phyloP scores from a whole-genome alignment of 805 yeast species.

The Sungouiella blattae region DNA sequence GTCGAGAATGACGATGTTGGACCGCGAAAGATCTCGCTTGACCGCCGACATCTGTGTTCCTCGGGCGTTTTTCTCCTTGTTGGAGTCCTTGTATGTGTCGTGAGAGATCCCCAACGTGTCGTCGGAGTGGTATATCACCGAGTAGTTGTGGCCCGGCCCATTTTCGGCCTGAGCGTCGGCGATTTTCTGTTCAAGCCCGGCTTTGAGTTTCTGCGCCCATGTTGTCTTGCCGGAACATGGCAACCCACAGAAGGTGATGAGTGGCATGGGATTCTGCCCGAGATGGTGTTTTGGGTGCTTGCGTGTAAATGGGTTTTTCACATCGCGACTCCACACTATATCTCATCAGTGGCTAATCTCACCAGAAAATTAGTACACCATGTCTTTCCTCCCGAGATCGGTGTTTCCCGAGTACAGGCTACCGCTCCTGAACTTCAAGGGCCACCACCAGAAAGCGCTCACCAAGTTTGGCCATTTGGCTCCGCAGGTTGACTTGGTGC shows the following conservation, averaged over 20 bases:
- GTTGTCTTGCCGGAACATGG: constrained; percentile 85
- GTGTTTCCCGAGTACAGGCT: constrained; percentile 73
- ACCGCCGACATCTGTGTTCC: constrained; percentile 88
- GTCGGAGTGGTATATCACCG: constrained; percentile 71
- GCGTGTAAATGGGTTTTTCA: constrained; percentile 1
- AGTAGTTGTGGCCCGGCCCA: constrained; percentile 52
- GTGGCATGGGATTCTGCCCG: constrained; percentile 61
- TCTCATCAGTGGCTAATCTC: too few relatives aligned
- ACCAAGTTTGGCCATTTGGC: constrained; percentile 61
- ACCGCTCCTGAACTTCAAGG: constrained; percentile 75
- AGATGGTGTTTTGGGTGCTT: too few relatives aligned
- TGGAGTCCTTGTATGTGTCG: constrained; percentile 64
- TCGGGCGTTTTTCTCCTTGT: constrained; percentile 74
- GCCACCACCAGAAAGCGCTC: constrained; percentile 84
- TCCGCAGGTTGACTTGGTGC: constrained; percentile 74
- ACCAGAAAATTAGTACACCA: too few relatives aligned
- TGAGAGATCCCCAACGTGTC: constrained; percentile 72
- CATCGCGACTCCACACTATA: not conserved
- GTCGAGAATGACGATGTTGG: constrained; percentile 78
- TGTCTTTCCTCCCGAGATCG: constrained; percentile 61
- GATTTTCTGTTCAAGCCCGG: constrained; percentile 46
- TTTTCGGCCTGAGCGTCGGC: constrained; percentile 29
- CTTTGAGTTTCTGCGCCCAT: constrained; percentile 57
- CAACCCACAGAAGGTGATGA: constrained; percentile 76
- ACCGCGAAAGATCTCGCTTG: constrained; percentile 68